Percentiles rank a stretch among this genome's conserved stretches.
Evolutionary conservation across 2,329 filamentous ascomycete species (phyloP).

Genomic region (Phoma herbarum): DNA sequence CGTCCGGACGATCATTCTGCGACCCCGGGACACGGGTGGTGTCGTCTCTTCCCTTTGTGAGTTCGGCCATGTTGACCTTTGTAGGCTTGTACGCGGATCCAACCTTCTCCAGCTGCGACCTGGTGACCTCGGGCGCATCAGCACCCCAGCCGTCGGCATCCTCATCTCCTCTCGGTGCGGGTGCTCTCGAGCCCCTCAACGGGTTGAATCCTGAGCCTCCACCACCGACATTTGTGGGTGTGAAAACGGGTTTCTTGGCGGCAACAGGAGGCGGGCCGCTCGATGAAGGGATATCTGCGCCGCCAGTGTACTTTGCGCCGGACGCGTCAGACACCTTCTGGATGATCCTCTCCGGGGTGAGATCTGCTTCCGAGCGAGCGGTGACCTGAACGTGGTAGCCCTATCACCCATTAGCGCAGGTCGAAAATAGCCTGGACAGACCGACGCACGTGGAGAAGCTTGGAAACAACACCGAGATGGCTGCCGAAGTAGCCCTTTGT

Average conservation of each 20-base stretch:
- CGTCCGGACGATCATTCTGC: conserved; percentile 62
- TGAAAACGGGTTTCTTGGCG: conserved; percentile 91
- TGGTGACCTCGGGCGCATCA: conserved; percentile 89
- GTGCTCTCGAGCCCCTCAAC: conserved; percentile 69
- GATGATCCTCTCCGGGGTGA: conserved; percentile 86
- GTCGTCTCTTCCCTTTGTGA: conserved; percentile 76
- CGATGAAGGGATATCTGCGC: conserved; percentile 63
- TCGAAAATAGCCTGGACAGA: conserved; percentile 7
- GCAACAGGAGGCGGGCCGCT: conserved; percentile 72
- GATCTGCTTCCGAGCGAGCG: conserved; percentile 87
- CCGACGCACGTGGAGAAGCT: conserved; percentile 77
- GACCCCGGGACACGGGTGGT: conserved; percentile 67
- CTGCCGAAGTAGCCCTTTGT: conserved; percentile 99
- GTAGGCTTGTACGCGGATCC: conserved; percentile 92
- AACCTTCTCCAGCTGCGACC: conserved; percentile 90
- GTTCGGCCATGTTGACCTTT: conserved; percentile 89
- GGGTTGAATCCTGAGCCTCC: conserved; percentile 70
- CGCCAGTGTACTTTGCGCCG: conserved; percentile 88
- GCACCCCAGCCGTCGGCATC: conserved; percentile 93
- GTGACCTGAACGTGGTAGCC: conserved; percentile 98
- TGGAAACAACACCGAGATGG: conserved; percentile 87
- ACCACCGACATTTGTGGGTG: conserved; percentile 72
- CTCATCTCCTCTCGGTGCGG: conserved; percentile 63
- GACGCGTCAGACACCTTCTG: conserved; percentile 95
- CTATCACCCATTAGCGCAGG: conserved; percentile 49